phyloP scores from a whole-genome alignment of 768 basidiomycete genomes.

The Lyophyllum decastes region DNA sequence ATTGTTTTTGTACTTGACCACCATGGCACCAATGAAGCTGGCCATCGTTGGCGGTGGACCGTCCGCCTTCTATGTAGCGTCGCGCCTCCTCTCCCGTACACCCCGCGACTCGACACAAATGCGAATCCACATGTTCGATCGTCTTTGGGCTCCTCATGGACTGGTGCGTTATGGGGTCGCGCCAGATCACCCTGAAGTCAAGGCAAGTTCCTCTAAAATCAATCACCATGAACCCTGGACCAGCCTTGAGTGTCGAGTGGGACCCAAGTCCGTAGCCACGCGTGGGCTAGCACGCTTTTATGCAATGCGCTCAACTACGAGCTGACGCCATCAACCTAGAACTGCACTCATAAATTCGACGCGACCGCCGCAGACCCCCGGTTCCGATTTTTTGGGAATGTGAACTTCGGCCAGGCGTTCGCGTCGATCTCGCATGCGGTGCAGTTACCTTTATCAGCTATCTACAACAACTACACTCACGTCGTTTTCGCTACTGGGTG shows the following conservation, averaged over 20 bases:
- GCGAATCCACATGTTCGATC: constrained; percentile 86
- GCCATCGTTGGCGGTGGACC: constrained; percentile 95
- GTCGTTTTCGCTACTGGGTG: constrained; percentile 88
- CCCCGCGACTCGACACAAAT: constrained; percentile 39
- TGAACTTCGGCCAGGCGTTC: constrained; percentile 50
- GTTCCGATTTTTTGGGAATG: constrained; percentile 90
- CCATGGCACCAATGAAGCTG: constrained; percentile 55
- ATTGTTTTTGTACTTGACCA: not conserved
- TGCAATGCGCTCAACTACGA: not conserved
- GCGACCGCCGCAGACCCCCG: constrained; percentile 74
- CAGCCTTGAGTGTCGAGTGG: not conserved
- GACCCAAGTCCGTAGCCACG: constrained; percentile 14
- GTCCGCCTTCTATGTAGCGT: constrained; percentile 94
- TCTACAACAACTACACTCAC: constrained; percentile 79
- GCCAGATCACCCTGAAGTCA: constrained; percentile 98
- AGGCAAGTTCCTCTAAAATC: constrained; percentile 47
- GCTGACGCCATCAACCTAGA: constrained; percentile 47
- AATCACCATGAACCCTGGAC: not conserved
- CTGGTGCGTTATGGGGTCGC: constrained; percentile 96
- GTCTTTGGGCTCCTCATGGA: constrained; percentile 93
- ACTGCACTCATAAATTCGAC: constrained; percentile 96
- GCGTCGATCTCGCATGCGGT: constrained; percentile 53
- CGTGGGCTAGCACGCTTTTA: constrained; percentile 5
- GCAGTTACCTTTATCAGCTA: constrained; percentile 56
- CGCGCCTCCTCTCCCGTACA: constrained; percentile 69